Percentiles rank a stretch among this genome's conserved stretches.
Conservation (phyloP, 495 filamentous ascomycete genomes). For the Neurospora sublineolata region DNA sequence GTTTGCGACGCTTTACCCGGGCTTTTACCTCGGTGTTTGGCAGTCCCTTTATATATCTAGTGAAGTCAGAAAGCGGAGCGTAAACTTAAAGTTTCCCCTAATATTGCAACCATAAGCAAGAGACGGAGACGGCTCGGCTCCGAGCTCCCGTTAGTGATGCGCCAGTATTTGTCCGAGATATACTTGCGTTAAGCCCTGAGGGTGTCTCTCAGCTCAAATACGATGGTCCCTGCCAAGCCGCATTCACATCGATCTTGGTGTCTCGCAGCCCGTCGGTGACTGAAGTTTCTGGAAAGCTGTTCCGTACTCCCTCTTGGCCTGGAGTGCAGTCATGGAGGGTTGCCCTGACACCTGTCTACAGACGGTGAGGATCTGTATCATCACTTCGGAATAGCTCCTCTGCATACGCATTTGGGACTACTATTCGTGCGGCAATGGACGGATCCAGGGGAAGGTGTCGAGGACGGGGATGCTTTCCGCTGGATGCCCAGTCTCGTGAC, state of each 20-base stretch:
- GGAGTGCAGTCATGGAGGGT: neutral
- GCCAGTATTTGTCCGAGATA: neutral
- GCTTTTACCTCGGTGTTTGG: neutral
- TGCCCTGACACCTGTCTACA: neutral
- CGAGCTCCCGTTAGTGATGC: neutral
- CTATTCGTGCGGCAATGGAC: neutral
- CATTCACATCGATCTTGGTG: neutral
- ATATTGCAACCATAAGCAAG: neutral
- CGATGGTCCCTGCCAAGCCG: neutral
- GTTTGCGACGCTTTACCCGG: neutral
- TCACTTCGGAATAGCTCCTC: neutral
- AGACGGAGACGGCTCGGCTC: neutral
- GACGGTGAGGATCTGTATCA: neutral
- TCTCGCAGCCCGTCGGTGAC: neutral
- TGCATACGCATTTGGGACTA: neutral
- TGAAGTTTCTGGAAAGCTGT: neutral
- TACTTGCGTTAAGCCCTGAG: neutral
- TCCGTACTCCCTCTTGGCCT: neutral
- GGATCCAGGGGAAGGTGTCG: neutral
- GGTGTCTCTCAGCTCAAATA: neutral
- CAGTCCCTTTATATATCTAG: neutral
- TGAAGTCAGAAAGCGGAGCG: neutral
- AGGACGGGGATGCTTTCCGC: neutral
- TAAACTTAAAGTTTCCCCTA: neutral
- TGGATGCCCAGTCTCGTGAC: neutral